These are phyloP conservation scores for Claviceps humidiphila DNA, from an alignment of 2,329 filamentous ascomycete species.

Conservation along the genomic window DNA sequence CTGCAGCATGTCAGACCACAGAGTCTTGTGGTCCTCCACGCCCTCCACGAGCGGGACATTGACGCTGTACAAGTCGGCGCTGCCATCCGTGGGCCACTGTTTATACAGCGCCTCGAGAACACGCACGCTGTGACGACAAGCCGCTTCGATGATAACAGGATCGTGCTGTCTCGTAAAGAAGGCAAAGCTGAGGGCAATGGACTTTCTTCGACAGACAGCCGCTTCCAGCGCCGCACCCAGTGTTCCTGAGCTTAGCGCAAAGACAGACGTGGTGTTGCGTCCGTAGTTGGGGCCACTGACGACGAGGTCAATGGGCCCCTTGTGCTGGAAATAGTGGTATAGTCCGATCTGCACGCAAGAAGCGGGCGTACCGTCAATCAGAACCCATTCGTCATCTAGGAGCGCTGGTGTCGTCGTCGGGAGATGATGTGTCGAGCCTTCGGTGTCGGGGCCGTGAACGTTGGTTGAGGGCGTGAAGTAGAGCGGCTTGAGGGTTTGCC, in stretches of 20 bases:
- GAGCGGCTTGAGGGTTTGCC: constrained; percentile 67
- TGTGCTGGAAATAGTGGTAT: constrained; percentile 63
- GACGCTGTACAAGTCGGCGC: constrained; percentile 75
- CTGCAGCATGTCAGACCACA: constrained; percentile 80
- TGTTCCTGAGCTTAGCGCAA: constrained; percentile 65
- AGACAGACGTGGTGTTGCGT: constrained; percentile 68
- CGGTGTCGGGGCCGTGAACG: constrained; percentile 29
- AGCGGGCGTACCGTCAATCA: constrained; percentile 70
- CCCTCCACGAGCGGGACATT: constrained; percentile 78
- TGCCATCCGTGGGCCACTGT: constrained; percentile 55
- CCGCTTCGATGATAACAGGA: constrained; percentile 63
- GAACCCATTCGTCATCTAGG: constrained; percentile 61
- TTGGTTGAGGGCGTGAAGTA: constrained; percentile 58
- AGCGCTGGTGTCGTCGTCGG: constrained; percentile 34
- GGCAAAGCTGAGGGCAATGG: constrained; percentile 79
- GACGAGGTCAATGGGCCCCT: constrained; percentile 61
- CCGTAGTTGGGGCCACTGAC: constrained; percentile 75
- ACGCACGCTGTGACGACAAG: constrained; percentile 58
- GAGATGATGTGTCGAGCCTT: constrained; percentile 51
- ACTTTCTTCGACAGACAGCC: constrained; percentile 52
- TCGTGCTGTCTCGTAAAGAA: constrained; percentile 83
- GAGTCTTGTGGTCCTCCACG: constrained; percentile 55
- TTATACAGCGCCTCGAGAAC: constrained; percentile 67
- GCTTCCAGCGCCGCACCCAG: constrained; percentile 67
- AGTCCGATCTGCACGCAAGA: constrained; percentile 73